A percentile compares a stretch with the other conserved stretches of the same genome.
These are phyloP conservation scores for Chytriomyces hyalinus DNA, from an alignment of 192 early-diverging fungal genomes.

Conservation along the genomic window DNA sequence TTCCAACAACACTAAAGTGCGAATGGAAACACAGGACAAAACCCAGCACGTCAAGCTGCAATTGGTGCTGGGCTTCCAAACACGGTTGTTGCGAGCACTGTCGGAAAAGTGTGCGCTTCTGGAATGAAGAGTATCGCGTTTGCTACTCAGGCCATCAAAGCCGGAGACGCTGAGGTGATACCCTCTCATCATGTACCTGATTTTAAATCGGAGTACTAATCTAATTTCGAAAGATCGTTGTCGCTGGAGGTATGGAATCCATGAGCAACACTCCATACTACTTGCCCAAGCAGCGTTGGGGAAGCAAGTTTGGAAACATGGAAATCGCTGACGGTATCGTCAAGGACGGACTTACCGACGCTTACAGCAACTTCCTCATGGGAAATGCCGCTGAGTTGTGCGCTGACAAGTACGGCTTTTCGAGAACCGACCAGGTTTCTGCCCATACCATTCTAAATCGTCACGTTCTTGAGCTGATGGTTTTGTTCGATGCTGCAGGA, in stretches of 20 bases:
- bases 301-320: conserved; percentile 81
- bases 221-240: conserved; percentile 34
- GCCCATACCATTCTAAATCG: conserved; percentile 42
- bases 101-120: conserved; percentile 98
- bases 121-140: conserved; percentile 95
- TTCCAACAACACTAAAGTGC: background rate
- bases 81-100: conserved; percentile 86
- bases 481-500: conserved; percentile 62
- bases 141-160: conserved; percentile 67
- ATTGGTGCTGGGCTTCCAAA: conserved; percentile 83
- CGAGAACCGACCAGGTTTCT: conserved; percentile 81
- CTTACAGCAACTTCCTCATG: conserved; percentile 57
- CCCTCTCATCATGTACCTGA: conserved; percentile 74
- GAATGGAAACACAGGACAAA: conserved; percentile 62
- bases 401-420: conserved; percentile 76
- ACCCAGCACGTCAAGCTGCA: conserved; percentile 92
- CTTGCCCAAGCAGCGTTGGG: conserved; percentile 57
- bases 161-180: conserved; percentile 53
- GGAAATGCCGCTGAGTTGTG: conserved; percentile 67
- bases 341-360: conserved; percentile 67
- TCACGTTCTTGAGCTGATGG: background rate
- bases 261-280: conserved; percentile 94
- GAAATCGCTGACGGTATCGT: conserved; percentile 74
- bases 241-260: conserved; percentile 96
- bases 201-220: background rate